phyloP scores from a whole-genome alignment of 495 filamentous ascomycete genomes.

The Talaromyces thailandensis region DNA sequence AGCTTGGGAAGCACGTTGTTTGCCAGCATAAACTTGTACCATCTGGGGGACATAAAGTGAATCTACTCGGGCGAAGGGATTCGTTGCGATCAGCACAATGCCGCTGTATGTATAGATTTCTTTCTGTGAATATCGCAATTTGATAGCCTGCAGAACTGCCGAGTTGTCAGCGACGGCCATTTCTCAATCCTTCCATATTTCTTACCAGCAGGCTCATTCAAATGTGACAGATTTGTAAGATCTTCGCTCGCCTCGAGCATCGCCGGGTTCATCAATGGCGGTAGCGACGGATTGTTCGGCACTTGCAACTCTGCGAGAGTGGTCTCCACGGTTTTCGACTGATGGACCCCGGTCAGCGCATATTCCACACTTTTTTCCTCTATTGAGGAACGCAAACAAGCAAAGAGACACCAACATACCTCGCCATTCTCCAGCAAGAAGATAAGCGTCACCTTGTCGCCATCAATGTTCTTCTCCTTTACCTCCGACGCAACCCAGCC shows the following conservation, averaged over 20 bases:
- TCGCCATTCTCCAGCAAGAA: conserved; percentile 89
- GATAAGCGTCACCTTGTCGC: conserved; percentile 75
- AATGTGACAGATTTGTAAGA: conserved; percentile 91
- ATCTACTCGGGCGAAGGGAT: conserved; percentile 95
- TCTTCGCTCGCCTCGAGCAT: conserved; percentile 99
- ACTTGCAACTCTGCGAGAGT: conserved; percentile 70
- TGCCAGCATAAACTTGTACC: conserved; percentile 98
- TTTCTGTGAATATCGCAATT: conserved; percentile 94
- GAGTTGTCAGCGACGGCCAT: conserved; percentile 23
- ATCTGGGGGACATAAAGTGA: conserved; percentile 98
- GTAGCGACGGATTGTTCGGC: conserved; percentile 60
- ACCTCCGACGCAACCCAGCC: conserved; percentile 98
- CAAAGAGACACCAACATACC: conserved; percentile 41
- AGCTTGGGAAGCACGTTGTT: conserved; percentile 90
- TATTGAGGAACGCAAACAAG: not conserved
- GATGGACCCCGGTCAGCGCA: conserved; percentile 16
- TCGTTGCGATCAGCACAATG: conserved; percentile 97
- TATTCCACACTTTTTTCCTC: not conserved
- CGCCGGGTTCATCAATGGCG: conserved; percentile 94
- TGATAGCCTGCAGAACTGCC: conserved; percentile 92
- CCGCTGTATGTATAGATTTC: conserved; percentile 99
- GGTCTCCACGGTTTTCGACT: conserved; percentile 77
- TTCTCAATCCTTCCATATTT: conserved; percentile 7
- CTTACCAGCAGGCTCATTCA: conserved; percentile 97
- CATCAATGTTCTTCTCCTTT: conserved; percentile 72